Conservation (phyloP, 305 asterid genomes). For the Rubia tinctorum region DNA sequence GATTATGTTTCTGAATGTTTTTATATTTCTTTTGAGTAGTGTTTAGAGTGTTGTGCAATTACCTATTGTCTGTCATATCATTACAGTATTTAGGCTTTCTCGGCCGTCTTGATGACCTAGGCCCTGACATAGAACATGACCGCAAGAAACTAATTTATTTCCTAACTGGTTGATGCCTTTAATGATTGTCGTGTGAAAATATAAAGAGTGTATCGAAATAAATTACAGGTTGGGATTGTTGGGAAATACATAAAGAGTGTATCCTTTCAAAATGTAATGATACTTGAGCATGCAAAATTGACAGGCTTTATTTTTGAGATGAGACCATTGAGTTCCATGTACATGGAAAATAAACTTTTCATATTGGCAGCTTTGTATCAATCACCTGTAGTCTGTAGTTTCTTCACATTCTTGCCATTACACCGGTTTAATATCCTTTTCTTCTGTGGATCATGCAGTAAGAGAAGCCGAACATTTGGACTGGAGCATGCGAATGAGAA, state of each 20-base stretch:
- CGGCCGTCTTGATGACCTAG: no score
- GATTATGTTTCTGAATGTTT: neutral
- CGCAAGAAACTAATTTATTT: neutral
- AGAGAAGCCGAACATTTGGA: slow-evolving; percentile 88
- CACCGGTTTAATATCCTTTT: slow-evolving; percentile 10
- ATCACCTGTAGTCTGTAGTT: neutral
- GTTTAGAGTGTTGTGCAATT: no score
- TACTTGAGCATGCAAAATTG: neutral
- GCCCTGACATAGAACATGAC: neutral
- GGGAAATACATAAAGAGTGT: neutral
- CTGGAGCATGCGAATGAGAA: slow-evolving; percentile 71
- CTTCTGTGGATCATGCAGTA: slow-evolving; percentile 38
- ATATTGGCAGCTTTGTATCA: no score
- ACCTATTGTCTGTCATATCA: no score
- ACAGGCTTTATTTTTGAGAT: neutral
- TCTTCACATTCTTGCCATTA: neutral
- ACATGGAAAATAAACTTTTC: neutral
- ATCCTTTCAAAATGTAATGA: neutral
- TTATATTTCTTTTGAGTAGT: neutral
- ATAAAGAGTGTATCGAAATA: neutral
- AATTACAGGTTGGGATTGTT: neutral
- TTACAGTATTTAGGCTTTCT: no score
- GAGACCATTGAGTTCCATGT: neutral
- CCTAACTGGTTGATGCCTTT: neutral
- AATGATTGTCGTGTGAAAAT: neutral